These are phyloP conservation scores for Plasmodium yoelii DNA, from an alignment of 169 alveolate species.

Conservation along the genomic window DNA sequence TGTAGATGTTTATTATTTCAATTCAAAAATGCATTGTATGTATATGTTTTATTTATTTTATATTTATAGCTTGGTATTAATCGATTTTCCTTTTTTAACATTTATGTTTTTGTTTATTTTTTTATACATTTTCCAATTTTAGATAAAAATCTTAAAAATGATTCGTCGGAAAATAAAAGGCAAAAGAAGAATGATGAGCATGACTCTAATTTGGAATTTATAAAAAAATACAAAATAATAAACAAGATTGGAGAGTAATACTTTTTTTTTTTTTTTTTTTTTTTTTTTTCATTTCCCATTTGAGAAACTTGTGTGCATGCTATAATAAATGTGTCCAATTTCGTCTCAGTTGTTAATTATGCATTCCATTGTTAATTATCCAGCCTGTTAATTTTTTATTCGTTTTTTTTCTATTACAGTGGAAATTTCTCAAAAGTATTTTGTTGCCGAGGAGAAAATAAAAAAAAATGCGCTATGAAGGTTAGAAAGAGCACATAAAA, in stretches of 20 bases:
- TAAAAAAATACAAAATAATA: conserved; percentile 73
- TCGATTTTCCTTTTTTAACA: neutral
- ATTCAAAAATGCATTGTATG: neutral
- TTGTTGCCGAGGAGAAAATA: conserved; percentile 72
- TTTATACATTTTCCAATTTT: conserved; percentile 2
- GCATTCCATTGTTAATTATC: neutral
- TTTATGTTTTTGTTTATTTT: conserved; percentile 1
- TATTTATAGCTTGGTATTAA: neutral
- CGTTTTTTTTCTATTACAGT: conserved; percentile 23
- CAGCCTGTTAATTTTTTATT: conserved; percentile 3
- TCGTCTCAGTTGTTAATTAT: too few relatives aligned
- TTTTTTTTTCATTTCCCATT: neutral
- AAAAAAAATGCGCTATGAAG: conserved; percentile 75
- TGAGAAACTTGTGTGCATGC: too few relatives aligned
- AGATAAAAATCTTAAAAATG: conserved; percentile 55
- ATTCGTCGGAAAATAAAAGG: conserved; percentile 44
- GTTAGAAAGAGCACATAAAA: conserved; percentile 14
- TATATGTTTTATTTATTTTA: neutral
- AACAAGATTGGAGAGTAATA: conserved; percentile 76
- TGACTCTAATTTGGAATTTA: conserved; percentile 67
- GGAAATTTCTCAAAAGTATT: conserved; percentile 73
- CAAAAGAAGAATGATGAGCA: conserved; percentile 72
- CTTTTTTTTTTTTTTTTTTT: conserved; percentile 2
- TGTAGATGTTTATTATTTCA: too few relatives aligned
- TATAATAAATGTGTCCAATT: too few relatives aligned